These are phyloP conservation scores for Erysimum pusillum DNA, from an alignment of 441 rosid species.

Conservation along the genomic window DNA sequence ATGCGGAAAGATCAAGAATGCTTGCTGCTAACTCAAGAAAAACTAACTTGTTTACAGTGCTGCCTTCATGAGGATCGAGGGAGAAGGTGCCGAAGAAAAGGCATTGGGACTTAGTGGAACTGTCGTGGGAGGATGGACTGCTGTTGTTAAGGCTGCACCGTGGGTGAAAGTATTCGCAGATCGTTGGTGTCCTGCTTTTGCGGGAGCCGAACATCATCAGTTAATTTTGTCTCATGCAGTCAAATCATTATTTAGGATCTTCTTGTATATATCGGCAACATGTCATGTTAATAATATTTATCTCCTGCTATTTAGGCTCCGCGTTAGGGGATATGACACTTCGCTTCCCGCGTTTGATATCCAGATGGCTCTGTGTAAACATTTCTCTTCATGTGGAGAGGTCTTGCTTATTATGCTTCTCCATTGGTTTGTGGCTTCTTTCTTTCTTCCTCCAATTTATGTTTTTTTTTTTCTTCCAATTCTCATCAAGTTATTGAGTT, in stretches of 20 bases:
- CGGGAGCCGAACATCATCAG: neutral
- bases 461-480: neutral
- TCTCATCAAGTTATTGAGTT: neutral
- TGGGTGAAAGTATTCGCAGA: neutral
- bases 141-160: neutral
- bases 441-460: neutral
- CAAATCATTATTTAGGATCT: too few relatives aligned
- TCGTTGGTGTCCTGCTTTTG: neutral
- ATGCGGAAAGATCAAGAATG: neutral
- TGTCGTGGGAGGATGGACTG: neutral
- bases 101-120: neutral
- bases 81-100: neutral
- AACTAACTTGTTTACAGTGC: neutral
- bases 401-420: fast-evolving
- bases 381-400: slow-evolving; percentile 8
- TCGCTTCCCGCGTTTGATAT: neutral
- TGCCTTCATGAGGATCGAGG: neutral
- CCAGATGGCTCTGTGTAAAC: neutral
- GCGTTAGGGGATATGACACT: neutral
- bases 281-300: neutral
- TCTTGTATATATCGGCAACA: too few relatives aligned
- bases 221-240: neutral
- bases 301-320: neutral
- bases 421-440: neutral
- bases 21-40: neutral